Evolutionary conservation across 2,329 filamentous ascomycete species (phyloP).

Genomic region (Corniculantispora saksenae): DNA sequence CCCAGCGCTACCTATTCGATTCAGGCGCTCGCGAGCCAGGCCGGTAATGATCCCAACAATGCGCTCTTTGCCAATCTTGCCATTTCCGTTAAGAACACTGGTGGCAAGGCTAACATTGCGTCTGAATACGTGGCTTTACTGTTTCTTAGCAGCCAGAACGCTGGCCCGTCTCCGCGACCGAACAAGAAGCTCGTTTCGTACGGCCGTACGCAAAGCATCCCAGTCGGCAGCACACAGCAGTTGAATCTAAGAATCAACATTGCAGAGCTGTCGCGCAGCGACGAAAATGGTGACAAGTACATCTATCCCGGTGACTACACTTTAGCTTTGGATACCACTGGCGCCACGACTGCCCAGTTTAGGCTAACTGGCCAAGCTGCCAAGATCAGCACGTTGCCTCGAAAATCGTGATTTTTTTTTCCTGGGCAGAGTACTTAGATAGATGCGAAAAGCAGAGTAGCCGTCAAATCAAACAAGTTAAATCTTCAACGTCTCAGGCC

Average conservation of each 20-base stretch:
- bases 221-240: slow-evolving; percentile 16
- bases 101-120: slow-evolving; percentile 9
- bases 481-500: no score
- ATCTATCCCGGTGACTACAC: slow-evolving; percentile 23
- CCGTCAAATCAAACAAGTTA: no score
- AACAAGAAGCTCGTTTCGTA: slow-evolving; percentile 24
- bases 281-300: slow-evolving; percentile 21
- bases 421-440: no score
- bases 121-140: slow-evolving; percentile 24
- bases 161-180: slow-evolving; percentile 21
- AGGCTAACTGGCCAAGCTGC: slow-evolving; percentile 17
- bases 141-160: slow-evolving; percentile 22
- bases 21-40: slow-evolving; percentile 19
- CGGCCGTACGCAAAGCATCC: slow-evolving; percentile 19
- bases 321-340: slow-evolving; percentile 20
- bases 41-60: slow-evolving; percentile 3
- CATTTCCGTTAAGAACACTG: slow-evolving; percentile 14
- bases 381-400: slow-evolving; percentile 19
- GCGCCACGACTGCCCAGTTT: slow-evolving; percentile 9
- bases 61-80: slow-evolving; percentile 15
- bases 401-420: neutral
- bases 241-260: slow-evolving; percentile 18
- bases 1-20: slow-evolving; percentile 4
- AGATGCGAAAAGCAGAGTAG: no score
- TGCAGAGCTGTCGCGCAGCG: slow-evolving; percentile 20